Base-by-base conservation (phyloP, 208 protist species). In the Leishmania tarentolae region DNA sequence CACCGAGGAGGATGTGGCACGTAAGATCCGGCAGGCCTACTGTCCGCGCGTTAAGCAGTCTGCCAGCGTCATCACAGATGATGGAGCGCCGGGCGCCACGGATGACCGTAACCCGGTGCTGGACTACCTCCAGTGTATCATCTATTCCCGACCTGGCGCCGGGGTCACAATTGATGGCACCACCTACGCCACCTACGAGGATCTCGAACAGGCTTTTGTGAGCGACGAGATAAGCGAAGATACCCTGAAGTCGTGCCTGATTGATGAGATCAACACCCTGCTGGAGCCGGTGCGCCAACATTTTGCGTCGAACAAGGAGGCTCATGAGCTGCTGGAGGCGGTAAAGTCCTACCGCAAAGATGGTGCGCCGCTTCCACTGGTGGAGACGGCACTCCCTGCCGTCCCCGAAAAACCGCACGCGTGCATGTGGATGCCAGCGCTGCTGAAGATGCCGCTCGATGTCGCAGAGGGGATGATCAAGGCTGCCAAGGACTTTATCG, bases 21-120 rank as follows among this genome's bases (percentile, higher is more conserved):
- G 90, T 13, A 99, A 99, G 87, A 98, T 99, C 52, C 85, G 85
- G 1, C 91, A 96, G 52, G 98, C 98, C 11, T 99, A 97, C 89
- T 99, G 99, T 90, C 98, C 98, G 35, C 84, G 90, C 50, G 88
- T 90, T 19, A 81, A 78, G 50, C 93, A 96, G 79, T 75, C 86
- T 5, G 79, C 70, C 50, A 40, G 57, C 24, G 89, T 76, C 59
- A 83, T 96, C 56, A 90, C 84, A 3, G 93, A 96, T 19, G 94
- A 97, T 71, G 96, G 94, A n/a, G 87, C 89, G 24, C 91, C 92
- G 24, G 79, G 86, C 53, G 78, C 83, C 28, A 85, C 78, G 37
- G 90, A 98, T 52, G 92, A 98, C 74, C 96, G 95, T 80, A 99
- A 99, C 87, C 99, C 99, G 24, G 89, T 98, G 21, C 86, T 99